A percentile compares a stretch with the other conserved stretches of the same genome.
Evolutionary conservation across 371 early-diverging fungal species (phyloP).

Genomic region (Mucor lusitanicus): DNA sequence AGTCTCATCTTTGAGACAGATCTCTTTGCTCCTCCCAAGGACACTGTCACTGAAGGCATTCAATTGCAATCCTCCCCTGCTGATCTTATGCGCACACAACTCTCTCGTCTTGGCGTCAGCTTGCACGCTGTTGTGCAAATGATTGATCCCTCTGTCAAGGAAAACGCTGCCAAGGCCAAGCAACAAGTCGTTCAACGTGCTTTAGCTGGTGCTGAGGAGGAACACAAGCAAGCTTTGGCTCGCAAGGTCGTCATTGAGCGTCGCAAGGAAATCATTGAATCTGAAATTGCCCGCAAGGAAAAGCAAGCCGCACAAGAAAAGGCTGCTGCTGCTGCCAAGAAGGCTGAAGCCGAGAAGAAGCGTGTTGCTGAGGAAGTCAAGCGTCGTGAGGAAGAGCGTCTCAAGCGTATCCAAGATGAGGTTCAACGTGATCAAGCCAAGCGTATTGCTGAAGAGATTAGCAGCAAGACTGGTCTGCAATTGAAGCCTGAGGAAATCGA

Average conservation of each 20-base stretch:
- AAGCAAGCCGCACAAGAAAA: constrained; percentile 80
- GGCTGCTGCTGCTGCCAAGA: constrained; percentile 70
- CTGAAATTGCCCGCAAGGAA: constrained; percentile 74
- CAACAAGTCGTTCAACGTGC: constrained; percentile 68
- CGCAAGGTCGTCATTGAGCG: constrained; percentile 89
- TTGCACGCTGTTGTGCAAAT: constrained; percentile 83
- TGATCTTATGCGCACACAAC: constrained; percentile 85
- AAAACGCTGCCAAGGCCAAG: constrained; percentile 64
- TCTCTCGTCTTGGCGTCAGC: constrained; percentile 75
- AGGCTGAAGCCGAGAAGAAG: constrained; percentile 85
- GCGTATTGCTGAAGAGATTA: constrained; percentile 86
- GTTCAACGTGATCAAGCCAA: constrained; percentile 85
- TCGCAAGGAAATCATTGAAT: constrained; percentile 91
- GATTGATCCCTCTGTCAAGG: constrained; percentile 79
- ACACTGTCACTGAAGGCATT: constrained; percentile 77
- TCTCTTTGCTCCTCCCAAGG: constrained; percentile 73
- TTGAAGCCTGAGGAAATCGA: constrained; percentile 85
- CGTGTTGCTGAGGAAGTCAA: constrained; percentile 85
- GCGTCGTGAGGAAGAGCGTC: constrained; percentile 84
- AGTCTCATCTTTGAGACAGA: constrained; percentile 91
- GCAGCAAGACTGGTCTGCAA: constrained; percentile 79
- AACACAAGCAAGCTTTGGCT: constrained; percentile 77
- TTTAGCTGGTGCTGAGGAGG: constrained; percentile 73
- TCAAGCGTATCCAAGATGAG: constrained; percentile 75
- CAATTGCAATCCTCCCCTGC: constrained; percentile 87